Percentiles rank a stretch among this genome's conserved stretches.
Evolutionary conservation across 805 yeast genomes (phyloP).

Genomic region (Grigorovia jiainica): DNA sequence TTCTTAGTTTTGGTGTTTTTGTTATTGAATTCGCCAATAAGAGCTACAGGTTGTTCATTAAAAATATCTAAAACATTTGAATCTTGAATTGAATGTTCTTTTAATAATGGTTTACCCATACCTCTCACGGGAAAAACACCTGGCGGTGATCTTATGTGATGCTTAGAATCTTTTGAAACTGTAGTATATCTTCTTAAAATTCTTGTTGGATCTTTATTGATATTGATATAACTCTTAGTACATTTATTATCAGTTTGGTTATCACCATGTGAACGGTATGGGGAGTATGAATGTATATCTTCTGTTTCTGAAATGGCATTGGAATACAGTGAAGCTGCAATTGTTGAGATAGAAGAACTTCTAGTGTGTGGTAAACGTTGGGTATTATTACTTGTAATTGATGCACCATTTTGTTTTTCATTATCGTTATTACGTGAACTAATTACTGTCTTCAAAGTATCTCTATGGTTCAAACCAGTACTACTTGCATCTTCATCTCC

Average conservation of each 20-base stretch:
- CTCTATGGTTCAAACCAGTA: no score
- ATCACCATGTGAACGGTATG: no score
- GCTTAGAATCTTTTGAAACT: slow-evolving; percentile 1
- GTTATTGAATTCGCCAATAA: not conserved
- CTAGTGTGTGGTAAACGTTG: not conserved
- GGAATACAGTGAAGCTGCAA: slow-evolving; percentile 2
- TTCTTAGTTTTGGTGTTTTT: not conserved
- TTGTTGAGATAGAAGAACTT: not conserved
- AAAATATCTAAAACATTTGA: slow-evolving; percentile 6
- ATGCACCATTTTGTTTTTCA: no score
- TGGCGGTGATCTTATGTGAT: slow-evolving; percentile 44
- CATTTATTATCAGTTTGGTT: not conserved
- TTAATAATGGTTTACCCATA: slow-evolving; percentile 55
- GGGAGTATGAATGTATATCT: no score
- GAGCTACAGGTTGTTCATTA: not conserved
- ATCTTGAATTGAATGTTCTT: slow-evolving; percentile 52
- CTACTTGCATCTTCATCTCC: no score
- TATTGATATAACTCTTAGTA: not conserved
- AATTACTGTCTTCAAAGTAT: no score
- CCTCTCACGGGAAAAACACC: slow-evolving; percentile 76
- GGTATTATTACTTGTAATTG: not conserved
- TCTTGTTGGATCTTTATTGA: not conserved
- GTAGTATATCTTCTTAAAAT: slow-evolving; percentile 2
- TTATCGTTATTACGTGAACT: no score
- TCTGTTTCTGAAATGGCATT: no score